Evolutionary conservation across 768 basidiomycete species (phyloP), one percentile per base, ranked within the genome.

Genomic region (Pisolithus tinctorius): DNA sequence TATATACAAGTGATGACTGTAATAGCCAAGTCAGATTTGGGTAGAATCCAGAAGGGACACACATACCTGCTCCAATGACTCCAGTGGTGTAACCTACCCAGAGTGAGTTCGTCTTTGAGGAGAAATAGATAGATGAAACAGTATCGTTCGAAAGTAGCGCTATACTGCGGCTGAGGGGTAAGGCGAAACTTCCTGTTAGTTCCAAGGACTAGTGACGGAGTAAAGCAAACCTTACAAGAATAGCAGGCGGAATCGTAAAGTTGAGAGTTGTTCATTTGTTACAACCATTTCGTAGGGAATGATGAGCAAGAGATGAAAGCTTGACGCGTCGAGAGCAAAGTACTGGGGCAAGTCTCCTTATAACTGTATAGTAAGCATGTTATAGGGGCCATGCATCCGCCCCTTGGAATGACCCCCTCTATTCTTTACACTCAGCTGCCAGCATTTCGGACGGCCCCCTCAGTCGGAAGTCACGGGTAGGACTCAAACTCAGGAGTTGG

Each of bases 61-160:
- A 77, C 84, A 37, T 65, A 88, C 87, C 86, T 64, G 64, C 76
- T 53, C 88, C 86, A 58, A 93, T 89, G 58, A 88, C 74, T 63
- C 80, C 81, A 64, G 89, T 90, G 23, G 87, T 83, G 63, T 90
- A 92, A 26, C 88, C 87, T 89, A 50, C 2, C 13, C 11, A 14
- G 50, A 23, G 48, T 40, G 34, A 46, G 43, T 40, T 20, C 45
- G 51, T 43, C 25, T 29, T 11, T 6, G 58, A 36, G 56, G 46
- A 30, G 27, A 30, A 50, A 27, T n/a, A 20, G 54, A 50, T 36
- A 20, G 9, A 31, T 1, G 10, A 50, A 9, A 4, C 34, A 31
- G 25, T 68, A 86, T 88, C 89, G 66, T 93, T 90, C 26, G 88
- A 90, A 71, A 93, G 90, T 41, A 93, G 72, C 38, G 89, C 89